Base-by-base conservation (phyloP, 371 early-diverging fungal species). In the Mucor velutinosus region DNA sequence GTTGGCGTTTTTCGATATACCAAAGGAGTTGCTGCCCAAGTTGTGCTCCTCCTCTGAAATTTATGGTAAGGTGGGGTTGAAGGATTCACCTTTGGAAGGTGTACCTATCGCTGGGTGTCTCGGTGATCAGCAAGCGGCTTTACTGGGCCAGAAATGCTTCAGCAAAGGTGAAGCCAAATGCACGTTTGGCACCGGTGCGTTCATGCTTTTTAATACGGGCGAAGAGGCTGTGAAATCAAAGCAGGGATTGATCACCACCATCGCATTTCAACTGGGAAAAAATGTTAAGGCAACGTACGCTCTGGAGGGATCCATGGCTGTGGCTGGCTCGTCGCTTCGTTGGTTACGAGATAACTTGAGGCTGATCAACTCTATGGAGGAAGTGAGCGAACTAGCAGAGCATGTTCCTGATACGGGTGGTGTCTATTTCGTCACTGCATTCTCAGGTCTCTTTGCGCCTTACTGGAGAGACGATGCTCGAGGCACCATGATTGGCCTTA, bases 91-190 rank as follows among this genome's bases (percentile, higher is more conserved):
- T 0, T 81, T 89, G 17, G 65, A 72, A 67, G 94, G 90, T 33
- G 70, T 94, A 4, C 92, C 94, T 2, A 88, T 95, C n/a, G 78
- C 94, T 19, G 96, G 95, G 4, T 92, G 93, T 70, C 77, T 98
- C 33, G 98, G 98, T 39, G 98, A 98, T 80, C 98, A 98, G 76
- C 98, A 98, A 73, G 95, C 97, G 12, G 97, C 98, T 2, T 80
- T 97, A 39, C 94, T 98, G 33, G 98, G 98, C 6, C 98, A 97
- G 73, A 87, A 90, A 65, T 97, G 98, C 79, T 93, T 96, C 74
- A 45, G 59, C 2, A 55, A 62, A 10, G 81, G 81, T 14, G 78
- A 81, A 19, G 93, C 94, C 65, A 98, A 98, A 83, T 96, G 95
- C 84, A 98, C 98, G 7, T 86, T 95, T 82, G 98, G 98, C 35